Evolutionary conservation across 2,329 filamentous ascomycete species (phyloP), one percentile per base, ranked within the genome.

Genomic region (Setomelanomma holmii): DNA sequence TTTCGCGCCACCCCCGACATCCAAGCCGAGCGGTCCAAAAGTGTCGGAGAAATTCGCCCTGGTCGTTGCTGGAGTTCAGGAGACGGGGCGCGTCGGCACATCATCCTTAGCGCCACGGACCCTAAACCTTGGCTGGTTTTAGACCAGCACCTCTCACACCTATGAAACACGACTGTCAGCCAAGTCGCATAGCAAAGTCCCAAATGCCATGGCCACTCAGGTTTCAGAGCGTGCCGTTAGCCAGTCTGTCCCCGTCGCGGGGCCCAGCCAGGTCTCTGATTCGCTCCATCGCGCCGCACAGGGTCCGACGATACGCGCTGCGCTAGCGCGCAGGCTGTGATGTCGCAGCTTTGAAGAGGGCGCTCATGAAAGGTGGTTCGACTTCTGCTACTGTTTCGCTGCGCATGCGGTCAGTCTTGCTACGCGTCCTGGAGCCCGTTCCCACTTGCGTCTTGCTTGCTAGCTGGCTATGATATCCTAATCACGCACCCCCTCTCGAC

Each of bases 371-470:
- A 50, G 27, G 60, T 75, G 66, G 71, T 73, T 59, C 66, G 71
- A 75, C 64, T 66, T 67, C 56, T 71, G 63, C 59, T 60, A 63
- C 64, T 48, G 58, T 64, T 62, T 66, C 64, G 65, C 64, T 66
- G 55, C n/a, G n/a, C n/a, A n/a, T n/a, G n/a, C 56, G 60, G 63
- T 66, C 63, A 64, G 62, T 58, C 60, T 60, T 63, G 58, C 50
- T 36, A 68, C 66, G 61, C 67, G 64, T 67, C 65, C 56, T 55
- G 56, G 58, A 47, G 10, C 27, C 56, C 46, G 58, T 64, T 56
- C 50, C 66, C 64, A 69, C 62, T 61, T 65, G 58, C 50, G n/a
- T n/a, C n/a, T n/a, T n/a, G n/a, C n/a, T n/a, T n/a, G n/a, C n/a
- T n/a, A 58, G 53, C 59, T 49, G 64, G 58, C 51, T 40, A 54